Base-by-base conservation (phyloP, 371 early-diverging fungal genomes). In the Mucor racemosus region DNA sequence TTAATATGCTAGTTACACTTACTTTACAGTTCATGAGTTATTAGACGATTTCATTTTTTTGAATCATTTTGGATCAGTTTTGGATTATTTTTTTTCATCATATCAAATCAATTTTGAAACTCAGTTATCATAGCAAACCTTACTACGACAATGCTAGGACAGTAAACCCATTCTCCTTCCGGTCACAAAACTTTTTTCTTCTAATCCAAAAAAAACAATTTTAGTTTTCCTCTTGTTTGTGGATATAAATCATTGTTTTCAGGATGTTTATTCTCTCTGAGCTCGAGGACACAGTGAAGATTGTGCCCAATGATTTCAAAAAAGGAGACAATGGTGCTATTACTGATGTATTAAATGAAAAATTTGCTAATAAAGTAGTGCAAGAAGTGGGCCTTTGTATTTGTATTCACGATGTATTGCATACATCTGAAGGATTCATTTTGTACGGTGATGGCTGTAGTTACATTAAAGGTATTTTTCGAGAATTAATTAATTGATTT, bases 381-480 rank as follows among this genome's bases (percentile, higher is more conserved):
- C 96, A 95, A 73, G 91, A 95, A 69, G 86, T 96, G 8, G 98
- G 98, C 14, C 87, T 97, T 7, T 95, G 96, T 72, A 90, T 97
- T 48, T 84, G 91, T 26, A 89, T 94, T 6, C 86, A 85, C 67
- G 97, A 97, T 67, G 80, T 97, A 46, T 58, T 94, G 1, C 79
- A 90, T 34, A 84, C 90, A 10, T 87, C 88, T 64, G 96, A 97
- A 56, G 94, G 91, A 6, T 84, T 88, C 39, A 92, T 97, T 63
- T 86, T 96, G 62, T 90, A 94, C 66, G 87, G 91, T 36, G 93
- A 92, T 65, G 94, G 94, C 9, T 89, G 90, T 65, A 87, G 90
- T 67, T 92, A 91, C 76, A 81, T 89, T 56, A 92, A 90, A 71
- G 91, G 90, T 78, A 75, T 35, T 17, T 3, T 31, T 7, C 13